Base-by-base conservation (phyloP, 2,329 filamentous ascomycete genomes). In the Fusarium sp. region DNA sequence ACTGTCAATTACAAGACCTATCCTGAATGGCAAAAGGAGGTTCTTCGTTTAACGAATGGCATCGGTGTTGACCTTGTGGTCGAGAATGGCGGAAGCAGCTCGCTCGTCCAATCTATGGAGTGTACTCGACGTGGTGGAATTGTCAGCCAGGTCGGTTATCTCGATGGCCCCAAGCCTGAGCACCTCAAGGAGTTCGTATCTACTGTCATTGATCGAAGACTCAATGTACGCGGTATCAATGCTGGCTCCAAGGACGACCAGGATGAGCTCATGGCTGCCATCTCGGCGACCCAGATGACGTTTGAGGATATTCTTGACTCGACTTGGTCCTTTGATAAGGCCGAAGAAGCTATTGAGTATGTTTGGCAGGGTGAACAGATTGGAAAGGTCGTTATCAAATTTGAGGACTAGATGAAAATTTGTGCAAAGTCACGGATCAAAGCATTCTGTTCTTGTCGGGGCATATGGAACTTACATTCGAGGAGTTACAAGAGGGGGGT, bases 31-130 rank as follows among this genome's bases (percentile, higher is more conserved):
- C 78, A 84, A 11, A 75, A 81, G 26, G 74, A 77, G 37, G 83
- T 84, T 0, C 76, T 84, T 57, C 59, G 71, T 12, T 57, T 84
- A 8, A 86, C 85, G 0, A 45, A 74, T 23, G 78, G 77, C 10
- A 65, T 78, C 10, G 85, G 85, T 0, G 84, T 82, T 11, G 83
- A 87, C 71, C 76, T 85, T 11, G 80, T 87, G 16, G 78, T 88
- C 34, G 80, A 83, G 55, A 79, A 78, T 57, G 81, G 81, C 3
- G 82, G 81, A 13, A 71, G 72, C 3, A 57, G 65, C 2, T 79
- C 81, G 0, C 69, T 83, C 26, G 77, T 81, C 3, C 74, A 77
- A 68, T 81, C 79, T 34, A 71, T 83, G 50, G 73, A 74, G 45
- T 82, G 78, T 57, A 80, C 80, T 8, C 73, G 77, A 11, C 80